Conservation (phyloP, 1,284 basidiomycete species). For the Dichomitus squalens region DNA sequence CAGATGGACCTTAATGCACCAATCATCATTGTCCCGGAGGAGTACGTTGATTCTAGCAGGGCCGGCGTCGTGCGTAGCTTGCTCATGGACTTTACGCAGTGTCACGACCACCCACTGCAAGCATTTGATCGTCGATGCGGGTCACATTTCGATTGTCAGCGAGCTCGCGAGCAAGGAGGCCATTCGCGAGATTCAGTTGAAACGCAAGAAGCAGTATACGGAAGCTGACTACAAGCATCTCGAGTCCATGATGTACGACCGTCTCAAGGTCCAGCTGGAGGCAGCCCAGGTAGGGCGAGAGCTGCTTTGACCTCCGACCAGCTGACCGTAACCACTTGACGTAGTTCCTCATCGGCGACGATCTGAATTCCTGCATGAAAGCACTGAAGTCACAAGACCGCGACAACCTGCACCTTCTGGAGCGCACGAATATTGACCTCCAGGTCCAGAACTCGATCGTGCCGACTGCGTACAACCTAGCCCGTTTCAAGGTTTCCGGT, state of each 20-base stretch:
- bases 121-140: slow-evolving; percentile 94
- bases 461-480: slow-evolving; percentile 81
- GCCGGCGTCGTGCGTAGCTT: background rate
- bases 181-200: slow-evolving; percentile 81
- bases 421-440: slow-evolving; percentile 92
- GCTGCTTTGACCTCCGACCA: background rate
- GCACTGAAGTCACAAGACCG: slow-evolving; percentile 65
- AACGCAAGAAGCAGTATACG: slow-evolving; percentile 85
- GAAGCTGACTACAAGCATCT: slow-evolving; percentile 89
- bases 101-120: slow-evolving; percentile 80
- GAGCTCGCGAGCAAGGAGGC: slow-evolving; percentile 86
- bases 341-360: slow-evolving; percentile 90
- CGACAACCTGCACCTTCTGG: slow-evolving; percentile 85
- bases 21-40: slow-evolving; percentile 96
- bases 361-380: slow-evolving; percentile 80
- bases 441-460: slow-evolving; percentile 95
- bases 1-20: slow-evolving; percentile 97
- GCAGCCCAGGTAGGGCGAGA: slow-evolving; percentile 76
- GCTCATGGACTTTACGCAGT: slow-evolving; percentile 39
- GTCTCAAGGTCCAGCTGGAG: slow-evolving; percentile 82
- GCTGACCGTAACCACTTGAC: background rate
- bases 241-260: slow-evolving; percentile 97
- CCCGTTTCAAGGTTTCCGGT: slow-evolving; percentile 92
- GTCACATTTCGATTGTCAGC: slow-evolving; percentile 94
- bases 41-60: slow-evolving; percentile 53